Conservation (phyloP, 2,329 filamentous ascomycete genomes). For the Colletotrichum agaves region DNA sequence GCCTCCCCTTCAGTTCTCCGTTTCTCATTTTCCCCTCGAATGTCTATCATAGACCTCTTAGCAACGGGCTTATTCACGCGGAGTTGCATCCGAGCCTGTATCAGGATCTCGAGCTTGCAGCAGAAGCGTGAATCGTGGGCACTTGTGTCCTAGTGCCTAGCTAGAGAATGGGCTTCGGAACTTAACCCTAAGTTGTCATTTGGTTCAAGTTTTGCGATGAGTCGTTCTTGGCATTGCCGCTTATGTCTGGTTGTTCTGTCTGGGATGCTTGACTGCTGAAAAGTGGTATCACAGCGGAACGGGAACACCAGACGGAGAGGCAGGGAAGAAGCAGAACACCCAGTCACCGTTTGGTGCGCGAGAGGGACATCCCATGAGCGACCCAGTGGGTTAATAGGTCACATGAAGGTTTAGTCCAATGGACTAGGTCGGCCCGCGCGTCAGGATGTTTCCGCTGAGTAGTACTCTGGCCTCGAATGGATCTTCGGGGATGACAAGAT, state of each 20-base stretch:
- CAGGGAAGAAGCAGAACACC: constrained; percentile 55
- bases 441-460: constrained; percentile 74
- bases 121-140: constrained; percentile 52
- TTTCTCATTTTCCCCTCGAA: constrained; percentile 76
- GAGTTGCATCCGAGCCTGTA: constrained; percentile 72
- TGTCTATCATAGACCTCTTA: constrained; percentile 62
- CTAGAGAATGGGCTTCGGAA: constrained; percentile 79
- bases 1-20: constrained; percentile 86
- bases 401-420: constrained; percentile 63
- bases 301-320: constrained; percentile 58
- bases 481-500: constrained; percentile 48
- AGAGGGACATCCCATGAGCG: constrained; percentile 78
- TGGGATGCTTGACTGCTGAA: constrained; percentile 58
- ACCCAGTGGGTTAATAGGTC: constrained; percentile 46
- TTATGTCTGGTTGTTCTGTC: constrained; percentile 58
- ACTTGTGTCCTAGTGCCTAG: constrained; percentile 54
- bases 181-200: constrained; percentile 92
- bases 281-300: constrained; percentile 52
- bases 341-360: constrained; percentile 66
- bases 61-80: constrained; percentile 52
- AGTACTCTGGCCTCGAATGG: constrained; percentile 62
- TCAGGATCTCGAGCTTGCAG: constrained; percentile 62
- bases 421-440: constrained; percentile 77
- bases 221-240: constrained; percentile 74
- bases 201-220: constrained; percentile 79